Conservation (phyloP, 768 basidiomycete species). For the Kwoniella mangroviensis region DNA sequence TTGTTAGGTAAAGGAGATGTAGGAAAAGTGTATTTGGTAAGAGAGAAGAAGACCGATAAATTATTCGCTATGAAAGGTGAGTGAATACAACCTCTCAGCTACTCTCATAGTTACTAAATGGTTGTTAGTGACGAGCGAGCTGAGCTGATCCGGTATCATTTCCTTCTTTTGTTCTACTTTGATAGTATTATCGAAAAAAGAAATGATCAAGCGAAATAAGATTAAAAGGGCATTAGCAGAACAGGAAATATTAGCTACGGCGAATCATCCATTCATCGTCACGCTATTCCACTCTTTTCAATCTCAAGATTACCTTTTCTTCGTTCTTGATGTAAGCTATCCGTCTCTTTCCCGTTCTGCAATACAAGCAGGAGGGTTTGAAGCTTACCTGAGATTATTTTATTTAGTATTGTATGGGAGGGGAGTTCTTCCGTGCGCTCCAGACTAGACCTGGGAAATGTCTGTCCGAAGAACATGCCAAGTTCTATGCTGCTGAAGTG, state of each 20-base stretch:
- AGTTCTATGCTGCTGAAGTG: constrained; percentile 99
- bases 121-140: too few relatives aligned
- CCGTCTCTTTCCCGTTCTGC: not conserved
- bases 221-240: constrained; percentile 98
- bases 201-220: constrained; percentile 99
- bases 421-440: constrained; percentile 97
- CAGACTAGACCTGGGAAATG: constrained; percentile 97
- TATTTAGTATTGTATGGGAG: constrained; percentile 95
- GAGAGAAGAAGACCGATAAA: constrained; percentile 96
- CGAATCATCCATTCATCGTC: constrained; percentile 99
- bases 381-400: not conserved
- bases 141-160: too few relatives aligned
- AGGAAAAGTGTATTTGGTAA: constrained; percentile 95
- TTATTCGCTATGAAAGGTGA: constrained; percentile 99
- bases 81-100: constrained; percentile 31
- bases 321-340: constrained; percentile 59
- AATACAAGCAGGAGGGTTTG: too few relatives aligned
- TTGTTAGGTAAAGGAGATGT: constrained; percentile 99
- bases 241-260: constrained; percentile 97
- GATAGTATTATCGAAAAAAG: constrained; percentile 95
- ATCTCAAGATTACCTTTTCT: constrained; percentile 95
- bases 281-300: constrained; percentile 99
- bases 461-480: constrained; percentile 88
- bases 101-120: too few relatives aligned
- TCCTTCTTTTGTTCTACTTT: too few relatives aligned